Evolutionary conservation across 768 basidiomycete genomes (phyloP).

Genomic region (Podaxis rugospora): DNA sequence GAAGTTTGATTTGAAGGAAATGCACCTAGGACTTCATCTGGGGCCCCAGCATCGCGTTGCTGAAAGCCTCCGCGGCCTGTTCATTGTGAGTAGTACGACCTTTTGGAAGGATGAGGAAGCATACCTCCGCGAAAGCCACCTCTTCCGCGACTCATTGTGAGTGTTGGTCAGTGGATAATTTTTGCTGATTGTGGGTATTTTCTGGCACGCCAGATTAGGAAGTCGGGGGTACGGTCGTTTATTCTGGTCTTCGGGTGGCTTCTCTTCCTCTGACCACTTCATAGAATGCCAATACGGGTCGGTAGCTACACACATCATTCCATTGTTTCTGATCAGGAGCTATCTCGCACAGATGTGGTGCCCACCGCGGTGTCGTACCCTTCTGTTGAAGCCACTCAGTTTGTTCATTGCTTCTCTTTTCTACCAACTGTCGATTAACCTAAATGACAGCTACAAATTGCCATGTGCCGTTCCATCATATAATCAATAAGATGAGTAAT

Average conservation of each 20-base stretch:
- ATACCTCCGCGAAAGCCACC: conserved; percentile 7
- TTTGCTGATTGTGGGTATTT: conserved; percentile 9
- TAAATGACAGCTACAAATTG: not conserved
- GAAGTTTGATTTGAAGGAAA: not conserved
- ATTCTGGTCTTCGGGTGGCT: not conserved
- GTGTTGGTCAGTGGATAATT: not conserved
- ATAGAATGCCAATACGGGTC: too few relatives aligned
- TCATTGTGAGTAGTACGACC: not conserved
- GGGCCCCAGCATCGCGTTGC: conserved; percentile 73
- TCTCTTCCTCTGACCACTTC: too few relatives aligned
- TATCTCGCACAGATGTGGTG: too few relatives aligned
- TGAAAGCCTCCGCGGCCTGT: conserved; percentile 63
- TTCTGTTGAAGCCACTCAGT: too few relatives aligned
- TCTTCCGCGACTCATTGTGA: conserved; percentile 8
- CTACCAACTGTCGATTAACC: not conserved
- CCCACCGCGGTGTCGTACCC: too few relatives aligned
- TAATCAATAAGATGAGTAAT: conserved; percentile 16
- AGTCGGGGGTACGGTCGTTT: not conserved
- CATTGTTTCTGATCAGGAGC: too few relatives aligned
- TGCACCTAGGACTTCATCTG: conserved; percentile 72
- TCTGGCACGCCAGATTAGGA: conserved; percentile 1
- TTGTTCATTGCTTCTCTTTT: too few relatives aligned
- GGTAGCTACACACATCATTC: too few relatives aligned
- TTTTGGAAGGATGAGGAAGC: not conserved
- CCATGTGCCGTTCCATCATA: not conserved